Evolutionary conservation across 2,329 filamentous ascomycete species (phyloP), one percentile per base, ranked within the genome.

Genomic region (Huntiella decipiens): DNA sequence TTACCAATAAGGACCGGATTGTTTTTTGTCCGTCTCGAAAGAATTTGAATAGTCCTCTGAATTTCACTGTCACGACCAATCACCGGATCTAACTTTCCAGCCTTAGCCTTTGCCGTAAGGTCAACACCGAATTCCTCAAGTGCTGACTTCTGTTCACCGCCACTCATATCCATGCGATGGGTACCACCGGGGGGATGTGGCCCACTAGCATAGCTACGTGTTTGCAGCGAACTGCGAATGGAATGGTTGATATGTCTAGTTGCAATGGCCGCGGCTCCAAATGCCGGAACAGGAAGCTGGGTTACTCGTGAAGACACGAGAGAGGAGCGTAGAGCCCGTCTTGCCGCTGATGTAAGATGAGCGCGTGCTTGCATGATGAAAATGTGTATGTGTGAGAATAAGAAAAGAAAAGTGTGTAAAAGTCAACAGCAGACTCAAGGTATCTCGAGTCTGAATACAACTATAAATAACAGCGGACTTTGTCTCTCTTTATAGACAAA

Each of bases 1-100:
- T 77, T 79, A 51, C 88, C 88, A 49, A 95, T 94, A n/a, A 95
- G 66, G 1, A 95, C 87, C 0, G 88, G 88, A 53, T 93, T 93
- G 56, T 95, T 96, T 62, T 96, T 96, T 5, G 91, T 96, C 50
- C 91, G 71, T 52, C 91, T 71, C 12, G 87, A 95, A 1, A 98
- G 64, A 8, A 98, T 82, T 57, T 96, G 91, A 50, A 96, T 95
- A 0, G 87, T 94, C 43, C 91, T 72, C 57, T 94, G 84, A 44
- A 96, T 94, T 59, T 95, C 91, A 4, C 74, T 68, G 55, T 95
- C 87, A 59, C 91, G 73, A 15, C 91, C 91, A 56, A 98, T 96
- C 11, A 96, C 88, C 0, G 91, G 91, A 57, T 98, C 91, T 3
- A 98, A 70, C 58, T 94, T 95, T 36, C 91, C 91, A 42, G 82